Conservation (phyloP, 2,329 filamentous ascomycete species). For the Ophiostoma tasmaniense region DNA sequence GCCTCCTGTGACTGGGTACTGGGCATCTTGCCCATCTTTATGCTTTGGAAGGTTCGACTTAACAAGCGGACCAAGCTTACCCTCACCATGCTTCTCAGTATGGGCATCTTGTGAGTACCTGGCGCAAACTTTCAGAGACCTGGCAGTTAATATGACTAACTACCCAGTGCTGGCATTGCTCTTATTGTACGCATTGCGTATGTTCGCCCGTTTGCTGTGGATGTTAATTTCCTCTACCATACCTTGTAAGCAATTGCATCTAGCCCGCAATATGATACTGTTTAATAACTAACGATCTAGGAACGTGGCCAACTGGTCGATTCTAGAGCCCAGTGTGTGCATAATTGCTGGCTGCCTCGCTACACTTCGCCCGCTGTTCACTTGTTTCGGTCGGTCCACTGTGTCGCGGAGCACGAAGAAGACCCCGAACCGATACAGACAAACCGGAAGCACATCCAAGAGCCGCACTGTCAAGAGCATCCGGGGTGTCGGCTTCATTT, state of each 20-base stretch:
- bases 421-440: slow-evolving; percentile 4
- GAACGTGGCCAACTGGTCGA: slow-evolving; percentile 32
- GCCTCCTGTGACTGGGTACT: slow-evolving; percentile 44
- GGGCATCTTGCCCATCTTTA: slow-evolving; percentile 40
- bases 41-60: slow-evolving; percentile 45
- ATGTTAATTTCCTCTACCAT: slow-evolving; percentile 26
- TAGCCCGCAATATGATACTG: no score
- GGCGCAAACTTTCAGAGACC: neutral
- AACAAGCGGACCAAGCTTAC: slow-evolving; percentile 37
- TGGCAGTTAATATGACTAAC: slow-evolving; percentile 19
- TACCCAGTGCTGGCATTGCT: slow-evolving; percentile 31
- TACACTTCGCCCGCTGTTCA: slow-evolving; percentile 25
- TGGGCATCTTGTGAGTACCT: slow-evolving; percentile 39
- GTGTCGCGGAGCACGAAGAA: neutral
- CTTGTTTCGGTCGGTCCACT: slow-evolving; percentile 5
- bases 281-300: slow-evolving; percentile 22
- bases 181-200: slow-evolving; percentile 33
- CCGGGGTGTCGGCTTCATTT: neutral
- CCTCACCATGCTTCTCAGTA: slow-evolving; percentile 39
- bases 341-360: slow-evolving; percentile 30
- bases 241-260: slow-evolving; percentile 27
- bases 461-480: slow-evolving; percentile 10
- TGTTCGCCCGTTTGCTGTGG: slow-evolving; percentile 25
- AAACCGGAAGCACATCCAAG: neutral
- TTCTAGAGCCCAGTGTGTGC: slow-evolving; percentile 32